Evolutionary conservation across 2,329 filamentous ascomycete genomes (phyloP), one percentile per base, ranked within the genome.

Genomic region (Penicillium sp.): DNA sequence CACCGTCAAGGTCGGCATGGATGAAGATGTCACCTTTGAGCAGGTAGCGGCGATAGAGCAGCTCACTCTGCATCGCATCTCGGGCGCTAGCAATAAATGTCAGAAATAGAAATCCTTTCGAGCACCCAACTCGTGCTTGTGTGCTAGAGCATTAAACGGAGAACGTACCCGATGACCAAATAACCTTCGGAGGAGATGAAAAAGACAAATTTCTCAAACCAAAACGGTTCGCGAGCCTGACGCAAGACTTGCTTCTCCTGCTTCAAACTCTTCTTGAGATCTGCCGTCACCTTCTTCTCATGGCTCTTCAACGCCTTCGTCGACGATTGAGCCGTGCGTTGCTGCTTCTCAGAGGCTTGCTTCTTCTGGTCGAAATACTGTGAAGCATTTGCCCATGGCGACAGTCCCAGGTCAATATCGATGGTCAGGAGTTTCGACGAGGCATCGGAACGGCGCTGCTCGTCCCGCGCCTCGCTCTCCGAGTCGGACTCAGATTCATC

Each of bases 141-240:
- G 18, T 18, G 2, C 18, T 18, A 18, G 18, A 18, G 18, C 18
- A 18, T 18, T 3, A 18, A 18, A 18, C 18, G 3, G 18, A 18
- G 6, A 33, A 63, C 65, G 39, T 62, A 71, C 68, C 84, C 91
- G 12, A 98, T 78, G 0, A 97, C 87, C 5, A 98, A 78, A 65
- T 97, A 96, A 4, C 91, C 90, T 63, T 98, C 93, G 0, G 90
- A 94, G 0, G 90, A 96, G 58, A 97, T 81, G 71, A 98, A 98
- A 79, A 89, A 97, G 27, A 84, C 76, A 61, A 95, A 98, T 69
- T 98, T 98, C 63, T 98, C 93, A 58, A 96, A 98, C 93, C 93
- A 98, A 60, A 90, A 80, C 56, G 84, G 85, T 61, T 84, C 86
- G 47, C 93, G 81, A 7, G 95, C 85, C 0, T 86, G 89, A 39